Percentiles rank a stretch among this genome's conserved stretches.
Evolutionary conservation across 768 basidiomycete species (phyloP).

Genomic region (Megacollybia marginata): DNA sequence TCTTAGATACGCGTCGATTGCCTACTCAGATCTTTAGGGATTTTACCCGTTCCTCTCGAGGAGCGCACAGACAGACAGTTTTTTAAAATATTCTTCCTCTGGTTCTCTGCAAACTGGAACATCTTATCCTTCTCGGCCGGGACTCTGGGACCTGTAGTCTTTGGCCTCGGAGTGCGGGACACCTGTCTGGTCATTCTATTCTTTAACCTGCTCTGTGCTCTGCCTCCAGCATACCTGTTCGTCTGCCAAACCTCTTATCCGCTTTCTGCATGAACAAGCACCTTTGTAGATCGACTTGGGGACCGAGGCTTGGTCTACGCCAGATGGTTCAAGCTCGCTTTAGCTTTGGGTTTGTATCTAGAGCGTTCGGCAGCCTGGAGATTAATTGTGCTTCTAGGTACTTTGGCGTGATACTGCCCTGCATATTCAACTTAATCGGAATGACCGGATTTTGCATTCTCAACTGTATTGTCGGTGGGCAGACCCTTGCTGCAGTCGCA

Average conservation of each 20-base stretch:
- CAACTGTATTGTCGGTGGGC: conserved; percentile 56
- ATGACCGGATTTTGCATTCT: conserved; percentile 54
- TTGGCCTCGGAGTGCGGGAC: conserved; percentile 53
- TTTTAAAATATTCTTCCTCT: conserved; percentile 69
- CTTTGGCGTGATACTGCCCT: conserved; percentile 37
- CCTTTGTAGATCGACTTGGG: conserved; percentile 50
- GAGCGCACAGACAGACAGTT: conserved; percentile 54
- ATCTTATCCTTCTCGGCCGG: conserved; percentile 67
- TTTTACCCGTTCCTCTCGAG: conserved; percentile 47
- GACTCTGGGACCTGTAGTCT: conserved; percentile 55
- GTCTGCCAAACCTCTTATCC: conserved; percentile 10
- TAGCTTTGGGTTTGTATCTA: conserved; percentile 23
- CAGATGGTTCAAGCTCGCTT: conserved; percentile 70
- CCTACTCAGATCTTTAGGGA: conserved; percentile 26
- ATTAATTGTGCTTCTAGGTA: conserved; percentile 20
- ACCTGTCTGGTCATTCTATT: conserved; percentile 60
- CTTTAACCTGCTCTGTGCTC: conserved; percentile 55
- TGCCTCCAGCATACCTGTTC: conserved; percentile 58
- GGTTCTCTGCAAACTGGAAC: conserved; percentile 69
- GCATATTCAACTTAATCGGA: conserved; percentile 44
- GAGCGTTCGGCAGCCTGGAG: neutral
- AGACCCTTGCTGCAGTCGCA: conserved; percentile 24
- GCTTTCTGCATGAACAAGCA: neutral
- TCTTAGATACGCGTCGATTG: too few relatives aligned
- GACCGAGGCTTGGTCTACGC: conserved; percentile 79